Conservation (phyloP, 352 stramenopile genomes). For the Phytopythium delawarense region DNA sequence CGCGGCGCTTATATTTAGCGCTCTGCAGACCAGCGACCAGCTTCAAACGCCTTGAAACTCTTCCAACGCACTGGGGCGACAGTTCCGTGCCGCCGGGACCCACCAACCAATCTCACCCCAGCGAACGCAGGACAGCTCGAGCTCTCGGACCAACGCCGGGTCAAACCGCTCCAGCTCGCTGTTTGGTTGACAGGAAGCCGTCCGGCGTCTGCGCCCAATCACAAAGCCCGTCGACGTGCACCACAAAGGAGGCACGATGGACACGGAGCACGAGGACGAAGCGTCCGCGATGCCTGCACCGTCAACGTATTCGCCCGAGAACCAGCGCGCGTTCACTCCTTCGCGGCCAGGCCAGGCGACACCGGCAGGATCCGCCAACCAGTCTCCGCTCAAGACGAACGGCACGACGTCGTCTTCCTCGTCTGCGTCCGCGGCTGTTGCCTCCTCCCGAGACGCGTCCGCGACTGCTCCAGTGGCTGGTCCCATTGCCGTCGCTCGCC, state of each 20-base stretch:
- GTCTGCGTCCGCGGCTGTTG: not conserved
- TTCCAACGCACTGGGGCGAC: not conserved
- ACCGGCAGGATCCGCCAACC: not conserved
- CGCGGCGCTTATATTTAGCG: constrained; percentile 4
- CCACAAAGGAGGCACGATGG: not conserved
- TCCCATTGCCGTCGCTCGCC: constrained; percentile 19
- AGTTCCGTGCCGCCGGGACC: not conserved
- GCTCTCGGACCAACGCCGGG: not conserved
- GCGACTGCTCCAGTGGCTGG: constrained; percentile 4
- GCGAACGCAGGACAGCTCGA: not conserved
- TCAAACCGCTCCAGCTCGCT: not conserved
- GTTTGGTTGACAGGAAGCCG: not conserved
- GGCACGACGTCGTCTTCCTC: not conserved
- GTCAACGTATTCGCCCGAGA: constrained; percentile 5
- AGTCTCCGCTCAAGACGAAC: not conserved
- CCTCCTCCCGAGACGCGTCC: not conserved
- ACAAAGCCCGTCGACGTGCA: not conserved
- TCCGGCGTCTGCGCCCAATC: not conserved
- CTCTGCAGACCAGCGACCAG: not conserved
- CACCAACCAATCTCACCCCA: constrained; percentile 1
- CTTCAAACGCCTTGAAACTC: constrained; percentile 6
- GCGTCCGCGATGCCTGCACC: not conserved
- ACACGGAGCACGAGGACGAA: not conserved
- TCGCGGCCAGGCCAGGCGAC: not conserved
- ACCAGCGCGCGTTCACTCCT: constrained; percentile 1